phyloP scores from a whole-genome alignment of 129 eudicot genomes.

The Cynara cardunculus region DNA sequence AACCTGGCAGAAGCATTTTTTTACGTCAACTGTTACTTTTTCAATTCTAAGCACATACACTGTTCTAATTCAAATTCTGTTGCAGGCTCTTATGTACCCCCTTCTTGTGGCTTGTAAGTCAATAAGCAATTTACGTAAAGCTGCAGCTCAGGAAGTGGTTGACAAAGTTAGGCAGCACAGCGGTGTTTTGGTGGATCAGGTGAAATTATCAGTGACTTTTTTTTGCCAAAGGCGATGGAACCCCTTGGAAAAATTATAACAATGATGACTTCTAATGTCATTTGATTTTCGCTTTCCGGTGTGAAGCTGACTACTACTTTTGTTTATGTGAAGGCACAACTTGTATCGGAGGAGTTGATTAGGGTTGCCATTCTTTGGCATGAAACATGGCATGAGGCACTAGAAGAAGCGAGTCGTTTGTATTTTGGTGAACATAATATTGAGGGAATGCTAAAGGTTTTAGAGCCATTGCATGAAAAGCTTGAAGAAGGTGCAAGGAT shows the following conservation, averaged over 20 bases:
- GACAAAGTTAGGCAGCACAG: slow-evolving; percentile 93
- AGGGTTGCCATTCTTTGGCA: slow-evolving; percentile 99
- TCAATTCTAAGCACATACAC: not conserved
- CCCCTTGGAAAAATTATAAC: not conserved
- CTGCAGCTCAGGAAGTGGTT: slow-evolving; percentile 98
- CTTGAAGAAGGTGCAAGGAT: slow-evolving; percentile 90
- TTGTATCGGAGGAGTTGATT: slow-evolving; percentile 94
- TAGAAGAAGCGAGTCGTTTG: slow-evolving; percentile 98
- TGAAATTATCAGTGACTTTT: slow-evolving; percentile 23
- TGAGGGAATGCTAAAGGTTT: slow-evolving; percentile 89
- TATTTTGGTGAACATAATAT: slow-evolving; percentile 95
- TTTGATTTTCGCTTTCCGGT: slow-evolving; percentile 4
- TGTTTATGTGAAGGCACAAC: slow-evolving; percentile 74
- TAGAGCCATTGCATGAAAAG: slow-evolving; percentile 93
- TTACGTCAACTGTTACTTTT: not conserved
- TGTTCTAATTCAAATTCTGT: not conserved
- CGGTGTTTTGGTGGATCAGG: slow-evolving; percentile 93
- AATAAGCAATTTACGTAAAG: slow-evolving; percentile 77
- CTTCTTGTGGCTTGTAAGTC: slow-evolving; percentile 99
- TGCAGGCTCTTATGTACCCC: slow-evolving; percentile 99
- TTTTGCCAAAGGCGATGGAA: not conserved
- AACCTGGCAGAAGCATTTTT: not conserved
- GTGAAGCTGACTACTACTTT: slow-evolving; percentile 26
- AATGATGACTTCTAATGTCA: not conserved
- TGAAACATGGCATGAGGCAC: slow-evolving; percentile 97